phyloP scores from a whole-genome alignment of 768 basidiomycete species.

The Tubosaeta brunneosetosa region DNA sequence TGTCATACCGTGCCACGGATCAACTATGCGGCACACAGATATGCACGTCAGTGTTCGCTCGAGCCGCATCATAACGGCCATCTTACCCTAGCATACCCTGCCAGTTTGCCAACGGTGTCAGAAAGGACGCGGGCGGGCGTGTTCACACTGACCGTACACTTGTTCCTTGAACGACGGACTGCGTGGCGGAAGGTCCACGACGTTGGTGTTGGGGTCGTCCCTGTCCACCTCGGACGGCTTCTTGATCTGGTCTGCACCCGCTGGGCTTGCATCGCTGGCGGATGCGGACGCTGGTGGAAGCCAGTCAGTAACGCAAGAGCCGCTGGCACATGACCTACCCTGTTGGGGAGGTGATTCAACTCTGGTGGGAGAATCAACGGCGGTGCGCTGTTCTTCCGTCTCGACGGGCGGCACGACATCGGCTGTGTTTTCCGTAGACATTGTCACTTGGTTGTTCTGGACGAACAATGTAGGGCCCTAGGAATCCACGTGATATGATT shows the following conservation, averaged over 20 bases:
- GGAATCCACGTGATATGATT: conserved; percentile 24
- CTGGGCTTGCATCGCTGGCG: conserved; percentile 34
- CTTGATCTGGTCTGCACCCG: conserved; percentile 28
- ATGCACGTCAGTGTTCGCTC: conserved; percentile 2
- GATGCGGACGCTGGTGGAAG: conserved; percentile 28
- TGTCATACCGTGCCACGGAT: conserved; percentile 28
- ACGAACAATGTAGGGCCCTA: neutral
- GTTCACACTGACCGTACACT: conserved; percentile 44
- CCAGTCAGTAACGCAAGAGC: neutral
- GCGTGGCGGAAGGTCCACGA: conserved; percentile 22
- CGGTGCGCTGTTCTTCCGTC: conserved; percentile 9
- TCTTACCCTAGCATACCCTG: conserved; percentile 30
- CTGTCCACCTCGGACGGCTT: conserved; percentile 22
- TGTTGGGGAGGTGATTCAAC: conserved; percentile 33
- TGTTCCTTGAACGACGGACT: conserved; percentile 54
- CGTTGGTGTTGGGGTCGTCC: conserved; percentile 24
- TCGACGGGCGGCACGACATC: conserved; percentile 1
- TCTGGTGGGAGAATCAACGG: conserved; percentile 23
- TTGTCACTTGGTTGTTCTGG: conserved; percentile 4
- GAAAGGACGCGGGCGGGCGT: neutral
- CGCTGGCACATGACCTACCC: conserved; percentile 27
- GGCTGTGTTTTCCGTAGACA: neutral
- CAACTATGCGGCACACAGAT: conserved; percentile 11
- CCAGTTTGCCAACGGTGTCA: neutral
- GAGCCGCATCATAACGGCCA: neutral